These are phyloP conservation scores for Candida coquimbonensis DNA, from an alignment of 805 yeast genomes.

Conservation along the genomic window DNA sequence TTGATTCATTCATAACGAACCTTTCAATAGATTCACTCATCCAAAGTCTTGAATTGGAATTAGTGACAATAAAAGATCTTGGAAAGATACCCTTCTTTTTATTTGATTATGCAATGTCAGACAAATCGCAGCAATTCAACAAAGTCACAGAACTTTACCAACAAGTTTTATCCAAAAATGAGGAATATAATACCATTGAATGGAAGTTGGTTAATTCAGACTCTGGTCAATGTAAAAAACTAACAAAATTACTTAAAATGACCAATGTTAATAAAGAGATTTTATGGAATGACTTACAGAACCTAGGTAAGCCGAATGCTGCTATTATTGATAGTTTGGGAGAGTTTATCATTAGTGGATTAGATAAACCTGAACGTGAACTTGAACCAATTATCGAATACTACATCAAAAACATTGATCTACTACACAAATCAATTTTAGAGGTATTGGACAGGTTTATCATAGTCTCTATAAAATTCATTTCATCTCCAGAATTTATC, in stretches of 20 bases:
- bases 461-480: constrained; percentile 1
- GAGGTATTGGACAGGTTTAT: constrained; percentile 9
- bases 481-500: constrained; percentile 7
- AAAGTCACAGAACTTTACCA: constrained; percentile 2
- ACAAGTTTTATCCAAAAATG: background rate
- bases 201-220: constrained; percentile 15
- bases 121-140: constrained; percentile 7
- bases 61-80: constrained; percentile 1
- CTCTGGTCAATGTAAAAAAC: background rate
- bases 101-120: constrained; percentile 7
- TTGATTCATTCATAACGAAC: constrained; percentile 16
- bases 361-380: background rate
- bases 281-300: constrained; percentile 9
- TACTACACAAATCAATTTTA: background rate
- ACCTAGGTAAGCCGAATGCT: constrained; percentile 12
- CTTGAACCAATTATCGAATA: constrained; percentile 3
- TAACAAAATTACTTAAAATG: constrained; percentile 11
- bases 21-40: constrained; percentile 6
- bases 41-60: constrained; percentile 2
- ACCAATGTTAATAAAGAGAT: constrained; percentile 10
- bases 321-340: constrained; percentile 11
- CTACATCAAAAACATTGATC: constrained; percentile 1
- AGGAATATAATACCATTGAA: constrained; percentile 4
- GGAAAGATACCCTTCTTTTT: constrained; percentile 12
- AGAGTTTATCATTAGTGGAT: constrained; percentile 1